Evolutionary conservation across 371 early-diverging fungal species (phyloP), one percentile per base, ranked within the genome.

Genomic region (Thermomucor indicae-seudaticae): DNA sequence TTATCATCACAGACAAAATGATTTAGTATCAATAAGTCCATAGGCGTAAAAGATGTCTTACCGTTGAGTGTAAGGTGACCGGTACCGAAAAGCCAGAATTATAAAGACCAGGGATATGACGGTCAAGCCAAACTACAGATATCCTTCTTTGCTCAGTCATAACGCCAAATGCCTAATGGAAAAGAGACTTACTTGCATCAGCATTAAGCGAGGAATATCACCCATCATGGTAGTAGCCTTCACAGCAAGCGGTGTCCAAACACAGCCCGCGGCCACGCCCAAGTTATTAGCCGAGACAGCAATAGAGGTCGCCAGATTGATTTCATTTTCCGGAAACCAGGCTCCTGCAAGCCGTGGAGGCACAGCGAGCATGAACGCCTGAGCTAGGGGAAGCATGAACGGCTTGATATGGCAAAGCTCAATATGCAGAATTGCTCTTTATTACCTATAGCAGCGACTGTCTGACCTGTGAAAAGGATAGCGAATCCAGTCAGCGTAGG

Each of bases 201-300:
- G 51, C 11, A 77, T 20, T 16, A 70, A 49, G 25, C 52, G 38
- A 0, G 80, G 78, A 20, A 77, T 67, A 49, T 77, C 78, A 11
- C 32, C 35, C 8, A 44, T 23, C 40, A 64, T 64, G 0, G 75
- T 70, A 3, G 50, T 39, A 7, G 65, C 52, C n/a, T 67, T 59
- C 0, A 79, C 62, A 19, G 66, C 47, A 23, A 68, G 29, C 7
- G 79, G 79, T 1, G 76, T 65, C 53, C 72, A 60, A 7, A 71
- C 62, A 53, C 77, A 76, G 29, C 80, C 80, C 30, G 58, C 59
- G 5, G 78, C 80, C 20, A 73, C 62, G 5, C 80, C 80, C 14
- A 78, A 57, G 32, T 69, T 72, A 52, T 80, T 77, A 1, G 72
- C 69, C 6, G 72, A 71, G 14, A 77, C 74, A 1, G 74, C 80